These are phyloP conservation scores for Thinopyrum elongatum DNA, from an alignment of 176 grass and related monocot genomes.

Conservation along the genomic window DNA sequence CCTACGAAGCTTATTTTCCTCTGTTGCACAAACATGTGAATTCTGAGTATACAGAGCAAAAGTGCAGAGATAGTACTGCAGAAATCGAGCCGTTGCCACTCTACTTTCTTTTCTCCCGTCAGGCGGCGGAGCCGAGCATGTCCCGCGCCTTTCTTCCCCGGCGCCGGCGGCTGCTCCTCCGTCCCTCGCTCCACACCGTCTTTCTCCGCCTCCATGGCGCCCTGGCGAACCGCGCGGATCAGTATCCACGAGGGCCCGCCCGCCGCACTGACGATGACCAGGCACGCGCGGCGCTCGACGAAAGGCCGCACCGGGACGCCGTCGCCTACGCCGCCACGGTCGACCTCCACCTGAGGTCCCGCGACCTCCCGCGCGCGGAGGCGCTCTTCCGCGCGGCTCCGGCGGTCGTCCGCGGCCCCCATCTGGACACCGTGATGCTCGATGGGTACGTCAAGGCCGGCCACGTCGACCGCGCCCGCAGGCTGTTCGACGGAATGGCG, in stretches of 20 bases:
- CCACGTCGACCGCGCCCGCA: slow-evolving; percentile 5
- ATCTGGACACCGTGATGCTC: neutral
- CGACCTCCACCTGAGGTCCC: neutral
- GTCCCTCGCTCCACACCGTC: neutral
- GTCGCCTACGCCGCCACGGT: slow-evolving; percentile 16
- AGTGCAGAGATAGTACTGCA: no score
- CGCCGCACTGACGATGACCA: neutral
- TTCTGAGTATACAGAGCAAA: no score
- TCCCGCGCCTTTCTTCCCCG: neutral
- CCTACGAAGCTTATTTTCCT: no score
- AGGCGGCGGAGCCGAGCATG: neutral
- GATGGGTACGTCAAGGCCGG: slow-evolving; percentile 14
- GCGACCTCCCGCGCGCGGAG: slow-evolving; percentile 10
- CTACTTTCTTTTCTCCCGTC: neutral
- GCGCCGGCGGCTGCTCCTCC: neutral
- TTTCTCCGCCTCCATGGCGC: neutral
- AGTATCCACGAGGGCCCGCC: neutral
- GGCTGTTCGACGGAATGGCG: slow-evolving; percentile 25
- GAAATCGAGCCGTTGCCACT: neutral
- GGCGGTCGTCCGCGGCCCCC: neutral
- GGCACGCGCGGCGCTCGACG: neutral
- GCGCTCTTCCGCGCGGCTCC: slow-evolving; percentile 22
- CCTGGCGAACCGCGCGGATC: neutral
- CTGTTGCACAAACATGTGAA: no score
- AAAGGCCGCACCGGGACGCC: neutral